Evolutionary conservation across 2,329 filamentous ascomycete species (phyloP).

Genomic region (Pseudocercospora musae): DNA sequence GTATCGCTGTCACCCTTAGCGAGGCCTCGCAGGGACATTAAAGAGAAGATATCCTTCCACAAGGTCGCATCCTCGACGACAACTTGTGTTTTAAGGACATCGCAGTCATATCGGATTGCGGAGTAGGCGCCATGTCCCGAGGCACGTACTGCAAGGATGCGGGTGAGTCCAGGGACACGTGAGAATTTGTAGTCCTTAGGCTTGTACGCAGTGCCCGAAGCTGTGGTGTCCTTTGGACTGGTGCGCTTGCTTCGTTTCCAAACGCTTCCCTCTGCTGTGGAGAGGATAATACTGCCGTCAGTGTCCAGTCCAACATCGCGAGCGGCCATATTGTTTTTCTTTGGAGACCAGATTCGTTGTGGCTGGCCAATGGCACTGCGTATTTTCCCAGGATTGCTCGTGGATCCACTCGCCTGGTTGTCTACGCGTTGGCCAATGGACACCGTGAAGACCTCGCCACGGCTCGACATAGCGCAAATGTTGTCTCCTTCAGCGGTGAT

Average conservation of each 20-base stretch:
- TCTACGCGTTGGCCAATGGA: constrained; percentile 68
- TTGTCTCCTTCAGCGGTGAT: constrained; percentile 86
- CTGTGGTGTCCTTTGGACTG: constrained; percentile 68
- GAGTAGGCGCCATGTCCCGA: constrained; percentile 89
- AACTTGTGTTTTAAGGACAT: constrained; percentile 72
- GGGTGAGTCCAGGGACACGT: constrained; percentile 80
- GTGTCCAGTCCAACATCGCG: constrained; percentile 85
- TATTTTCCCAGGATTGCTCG: constrained; percentile 89
- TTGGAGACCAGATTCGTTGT: constrained; percentile 81
- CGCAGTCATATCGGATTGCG: constrained; percentile 77
- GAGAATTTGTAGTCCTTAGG: constrained; percentile 94
- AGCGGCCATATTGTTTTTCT: constrained; percentile 79
- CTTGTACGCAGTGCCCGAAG: constrained; percentile 54
- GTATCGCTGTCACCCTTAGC: constrained; percentile 38
- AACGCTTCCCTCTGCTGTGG: constrained; percentile 86
- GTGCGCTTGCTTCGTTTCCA: constrained; percentile 83
- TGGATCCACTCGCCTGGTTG: constrained; percentile 62
- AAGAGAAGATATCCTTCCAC: constrained; percentile 68
- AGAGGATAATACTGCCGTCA: constrained; percentile 90
- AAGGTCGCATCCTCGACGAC: constrained; percentile 63
- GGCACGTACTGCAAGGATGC: constrained; percentile 78
- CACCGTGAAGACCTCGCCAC: constrained; percentile 85
- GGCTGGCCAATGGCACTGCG: constrained; percentile 75
- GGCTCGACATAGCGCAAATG: constrained; percentile 79
- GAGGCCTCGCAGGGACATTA: constrained; percentile 67